Evolutionary conservation across 371 early-diverging fungal species (phyloP).

Genomic region (Mortierella sp.): DNA sequence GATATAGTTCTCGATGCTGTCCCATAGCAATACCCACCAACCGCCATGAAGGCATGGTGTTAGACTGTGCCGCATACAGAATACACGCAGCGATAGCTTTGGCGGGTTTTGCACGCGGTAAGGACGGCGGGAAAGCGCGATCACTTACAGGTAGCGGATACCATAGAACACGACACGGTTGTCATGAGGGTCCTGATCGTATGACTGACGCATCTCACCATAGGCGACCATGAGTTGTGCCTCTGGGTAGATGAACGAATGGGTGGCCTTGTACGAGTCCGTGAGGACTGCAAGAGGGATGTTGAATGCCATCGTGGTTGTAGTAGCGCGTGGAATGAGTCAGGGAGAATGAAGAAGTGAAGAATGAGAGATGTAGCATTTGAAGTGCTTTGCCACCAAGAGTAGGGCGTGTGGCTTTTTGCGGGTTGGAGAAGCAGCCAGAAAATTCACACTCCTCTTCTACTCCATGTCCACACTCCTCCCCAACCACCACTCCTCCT

Average conservation of each 20-base stretch:
- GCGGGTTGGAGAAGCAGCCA: too few relatives aligned
- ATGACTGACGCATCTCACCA: conserved; percentile 78
- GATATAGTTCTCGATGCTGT: conserved; percentile 73
- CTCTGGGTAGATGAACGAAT: conserved; percentile 74
- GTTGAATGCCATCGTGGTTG: conserved; percentile 33
- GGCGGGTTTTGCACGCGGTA: not conserved
- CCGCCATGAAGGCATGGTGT: too few relatives aligned
- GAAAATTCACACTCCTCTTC: too few relatives aligned
- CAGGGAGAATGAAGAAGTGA: not conserved
- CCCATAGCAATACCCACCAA: too few relatives aligned
- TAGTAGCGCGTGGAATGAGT: not conserved
- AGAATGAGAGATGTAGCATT: not conserved
- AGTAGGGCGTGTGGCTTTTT: too few relatives aligned
- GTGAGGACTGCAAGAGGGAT: conserved; percentile 70
- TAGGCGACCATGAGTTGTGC: conserved; percentile 81
- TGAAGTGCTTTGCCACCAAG: too few relatives aligned
- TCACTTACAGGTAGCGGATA: conserved; percentile 72
- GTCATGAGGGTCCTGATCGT: conserved; percentile 71
- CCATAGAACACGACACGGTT: conserved; percentile 83
- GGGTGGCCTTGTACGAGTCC: conserved; percentile 87
- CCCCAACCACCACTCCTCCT: too few relatives aligned
- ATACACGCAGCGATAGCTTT: too few relatives aligned
- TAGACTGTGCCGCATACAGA: too few relatives aligned
- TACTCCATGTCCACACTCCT: too few relatives aligned
- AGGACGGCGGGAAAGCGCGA: not conserved